Base-by-base conservation (phyloP, 257 asterid species). In the Primulina eburnea region DNA sequence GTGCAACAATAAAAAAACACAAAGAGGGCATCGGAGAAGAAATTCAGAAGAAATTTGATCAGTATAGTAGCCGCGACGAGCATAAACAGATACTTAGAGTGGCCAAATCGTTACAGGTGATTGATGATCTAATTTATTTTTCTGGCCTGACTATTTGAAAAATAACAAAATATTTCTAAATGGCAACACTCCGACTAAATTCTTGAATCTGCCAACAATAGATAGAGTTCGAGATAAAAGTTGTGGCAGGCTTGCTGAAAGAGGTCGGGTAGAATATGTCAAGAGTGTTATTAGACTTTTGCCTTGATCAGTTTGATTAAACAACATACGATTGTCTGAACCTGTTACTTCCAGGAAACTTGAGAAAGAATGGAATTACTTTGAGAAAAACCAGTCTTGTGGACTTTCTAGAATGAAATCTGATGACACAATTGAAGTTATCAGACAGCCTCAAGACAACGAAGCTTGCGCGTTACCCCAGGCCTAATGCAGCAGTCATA, bases 181-280 rank as follows among this genome's bases (percentile, higher is more conserved):
- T 16, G 21, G 57, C 8, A 12, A 43, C 21, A 50, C 4, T 14
- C 26, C 26, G 57, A 6, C 21, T 20, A 14, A 58, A 21, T 35
- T n/a, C 56, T 69, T 34, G 30, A 40, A 20, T 17, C 24, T 26
- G 24, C 16, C 5, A 32, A 8, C 1, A 0, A 26, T 59, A 86
- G 92, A 79, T 86, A 32, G 84, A 78, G 34, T 76, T 83, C 70
- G 87, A 77, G 71, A 70, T 86, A 43, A 76, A 78, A 20, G 87
- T 84, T 17, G 79, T 74, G 55, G 87, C 83, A 50, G 92, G 88
- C 9, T 76, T 60, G 69, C 67, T 80, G 68, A 86, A 71, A 52
- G 86, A 82, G 70, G 71, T 78, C 16, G 85, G 0, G 76, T 82
- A 14, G 79, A 76, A 14, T 63, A 60, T n/a, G 87, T 83, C 16